phyloP scores from a whole-genome alignment of 441 rosid genomes.

The Omphalea diandra region DNA sequence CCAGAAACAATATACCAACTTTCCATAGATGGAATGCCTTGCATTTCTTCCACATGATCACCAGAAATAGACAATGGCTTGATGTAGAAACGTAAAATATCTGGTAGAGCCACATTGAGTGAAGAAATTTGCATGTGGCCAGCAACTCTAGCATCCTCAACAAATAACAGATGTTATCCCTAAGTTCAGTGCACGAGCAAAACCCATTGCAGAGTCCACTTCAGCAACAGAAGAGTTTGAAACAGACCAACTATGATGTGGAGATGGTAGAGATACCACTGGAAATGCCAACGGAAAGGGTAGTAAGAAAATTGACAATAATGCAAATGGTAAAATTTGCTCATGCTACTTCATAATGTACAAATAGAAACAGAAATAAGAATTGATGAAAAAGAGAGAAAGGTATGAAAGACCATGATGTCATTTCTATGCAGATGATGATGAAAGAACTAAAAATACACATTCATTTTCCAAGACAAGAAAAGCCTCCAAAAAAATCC shows the following conservation, averaged over 20 bases:
- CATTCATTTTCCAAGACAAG: not conserved
- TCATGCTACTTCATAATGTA: not conserved
- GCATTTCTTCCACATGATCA: slow-evolving; percentile 51
- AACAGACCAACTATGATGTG: slow-evolving; percentile 80
- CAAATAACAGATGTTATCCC: slow-evolving; percentile 73
- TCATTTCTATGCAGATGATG: not conserved
- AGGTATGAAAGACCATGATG: not conserved
- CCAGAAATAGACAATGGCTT: slow-evolving; percentile 58
- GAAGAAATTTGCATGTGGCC: slow-evolving; percentile 85
- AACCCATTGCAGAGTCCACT: slow-evolving; percentile 64
- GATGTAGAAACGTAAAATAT: slow-evolving; percentile 52
- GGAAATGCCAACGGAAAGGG: slow-evolving; percentile 40
- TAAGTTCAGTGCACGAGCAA: slow-evolving; percentile 57
- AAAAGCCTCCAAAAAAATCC: slow-evolving; percentile 1
- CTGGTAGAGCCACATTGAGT: slow-evolving; percentile 79
- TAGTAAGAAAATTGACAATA: slow-evolving; percentile 23
- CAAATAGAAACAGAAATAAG: not conserved
- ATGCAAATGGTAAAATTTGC: slow-evolving; percentile 9
- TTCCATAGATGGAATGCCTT: slow-evolving; percentile 56
- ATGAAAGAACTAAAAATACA: not conserved
- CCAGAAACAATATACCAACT: slow-evolving; percentile 85
- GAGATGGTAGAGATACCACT: slow-evolving; percentile 80
- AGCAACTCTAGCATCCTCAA: slow-evolving; percentile 89
- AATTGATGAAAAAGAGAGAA: not conserved
- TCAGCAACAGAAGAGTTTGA: slow-evolving; percentile 68